A percentile compares a stretch with the other conserved stretches of the same genome.
phyloP scores from a whole-genome alignment of 192 early-diverging fungal genomes.

The Thamnidium elegans region DNA sequence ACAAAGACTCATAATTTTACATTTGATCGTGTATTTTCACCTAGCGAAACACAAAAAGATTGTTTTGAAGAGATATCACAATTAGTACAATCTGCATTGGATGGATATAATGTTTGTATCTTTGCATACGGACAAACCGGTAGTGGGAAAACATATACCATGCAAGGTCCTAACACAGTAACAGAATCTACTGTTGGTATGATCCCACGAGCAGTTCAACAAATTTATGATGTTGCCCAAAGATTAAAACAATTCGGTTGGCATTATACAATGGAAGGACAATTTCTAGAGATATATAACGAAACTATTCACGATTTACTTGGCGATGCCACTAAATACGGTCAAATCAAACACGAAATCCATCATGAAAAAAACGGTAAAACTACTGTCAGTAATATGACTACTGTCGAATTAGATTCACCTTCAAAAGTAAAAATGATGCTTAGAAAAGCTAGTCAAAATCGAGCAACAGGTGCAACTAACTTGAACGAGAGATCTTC shows the following conservation, averaged over 20 bases:
- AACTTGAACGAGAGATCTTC: constrained; percentile 93
- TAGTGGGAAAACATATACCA: constrained; percentile 84
- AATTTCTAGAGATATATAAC: constrained; percentile 97
- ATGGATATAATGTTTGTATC: constrained; percentile 96
- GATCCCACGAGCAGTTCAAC: constrained; percentile 90
- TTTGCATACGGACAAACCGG: constrained; percentile 98
- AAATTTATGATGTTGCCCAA: constrained; percentile 80
- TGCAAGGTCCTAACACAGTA: constrained; percentile 61
- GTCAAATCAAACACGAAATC: constrained; percentile 77
- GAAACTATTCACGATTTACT: constrained; percentile 87
- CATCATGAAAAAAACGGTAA: constrained; percentile 74
- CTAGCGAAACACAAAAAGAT: constrained; percentile 61
- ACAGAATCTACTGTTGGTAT: constrained; percentile 65
- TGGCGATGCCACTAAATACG: constrained; percentile 35
- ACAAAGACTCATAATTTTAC: constrained; percentile 70
- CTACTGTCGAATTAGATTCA: constrained; percentile 65
- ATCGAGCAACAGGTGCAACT: constrained; percentile 90
- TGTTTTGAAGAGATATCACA: constrained; percentile 96
- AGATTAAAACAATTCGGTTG: constrained; percentile 75
- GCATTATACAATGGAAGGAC: constrained; percentile 83
- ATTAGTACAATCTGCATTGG: constrained; percentile 91
- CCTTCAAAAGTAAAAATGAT: constrained; percentile 71
- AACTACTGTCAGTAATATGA: constrained; percentile 76
- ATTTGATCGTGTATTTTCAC: constrained; percentile 85
- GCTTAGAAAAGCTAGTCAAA: constrained; percentile 70